Base-by-base conservation (phyloP, 2,329 filamentous ascomycete genomes). In the Cercospora sp. region DNA sequence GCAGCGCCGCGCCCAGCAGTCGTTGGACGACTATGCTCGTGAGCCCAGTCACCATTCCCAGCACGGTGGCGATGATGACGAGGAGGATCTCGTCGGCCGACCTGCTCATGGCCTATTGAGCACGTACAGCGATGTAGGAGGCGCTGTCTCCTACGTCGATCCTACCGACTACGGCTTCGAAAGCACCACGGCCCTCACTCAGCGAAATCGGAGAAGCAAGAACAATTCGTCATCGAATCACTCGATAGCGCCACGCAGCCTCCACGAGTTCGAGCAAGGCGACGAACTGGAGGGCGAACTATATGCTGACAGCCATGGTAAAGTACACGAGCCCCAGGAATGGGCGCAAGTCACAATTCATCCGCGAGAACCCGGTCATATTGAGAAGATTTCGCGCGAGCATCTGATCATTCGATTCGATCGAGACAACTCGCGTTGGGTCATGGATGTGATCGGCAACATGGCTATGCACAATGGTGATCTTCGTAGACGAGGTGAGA, bases 351-450 rank as follows among this genome's bases (percentile, higher is more conserved):
- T 68, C 28, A 48, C 67, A 6, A 57, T 63, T n/a, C 77, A 81
- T 67, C 73, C 78, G 26, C 76, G 77, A 30, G 71, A 78, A 68
- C 86, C 87, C 2, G 83, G 79, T 68, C 87, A 86, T 70, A 91
- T 91, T 61, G 91, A 90, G 75, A 87, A 86, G 61, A 93, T 94
- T 64, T 94, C 91, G 3, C 84, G 91, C 69, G 83, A 90, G 72
- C 91, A 94, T 77, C 82, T 92, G 60, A 89, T 88, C 74, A 92
- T 94, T 72, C 82, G 86, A 58, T 94, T 89, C 79, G 90, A 91
- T 74, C 83, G 86, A 69, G 81, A 87, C 12, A 83, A 83, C 48
- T 83, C 87, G 20, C 81, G 87, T 6, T 94, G 92, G 74, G 87
- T 92, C 75, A 87, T 91, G 58, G 80, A 85, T 64, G 85, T 89